Evolutionary conservation across 78 protist species (phyloP), one percentile per base, ranked within the genome.

Genomic region (Dictyostelium firmibasis): DNA sequence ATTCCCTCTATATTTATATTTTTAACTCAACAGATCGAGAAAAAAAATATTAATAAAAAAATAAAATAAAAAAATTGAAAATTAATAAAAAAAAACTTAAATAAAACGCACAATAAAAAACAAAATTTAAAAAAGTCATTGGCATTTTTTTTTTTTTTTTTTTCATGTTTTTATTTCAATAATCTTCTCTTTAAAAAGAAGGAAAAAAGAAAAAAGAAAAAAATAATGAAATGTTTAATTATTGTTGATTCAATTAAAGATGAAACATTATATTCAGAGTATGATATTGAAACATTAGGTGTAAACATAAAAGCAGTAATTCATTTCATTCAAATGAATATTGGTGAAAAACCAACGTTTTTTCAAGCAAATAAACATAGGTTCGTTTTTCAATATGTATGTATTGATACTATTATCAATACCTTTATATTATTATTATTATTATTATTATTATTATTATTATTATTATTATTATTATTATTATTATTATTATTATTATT

Each of bases 351-450:
- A 62, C 94, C 94, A 27, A 72, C 47, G 20, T 81, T 38, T n/a
- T 79, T 89, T 23, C 67, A 57, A 50, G 94, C 94, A 38, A 85
- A 85, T 33, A 89, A 89, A 69, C 81, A 69, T 16, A 57, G 53
- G 35, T 81, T 89, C 82, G 94, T 89, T 29, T 89, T 89, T 47
- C 94, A 89, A 41, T 89, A 89, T 86, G 93, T 86, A 86, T 2
- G 84, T 75, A 20, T 20, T 23, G 2, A 38, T 27, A 43, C 9
- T 64, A 38, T 64, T 4, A 35, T 41, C n/a, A n/a, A n/a, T n/a
- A n/a, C n/a, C n/a, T n/a, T n/a, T n/a, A n/a, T n/a, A n/a, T n/a
- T n/a, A n/a, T n/a, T n/a, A n/a, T n/a, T n/a, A n/a, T n/a, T n/a
- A n/a, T n/a, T n/a, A n/a, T n/a, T n/a, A n/a, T n/a, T n/a, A n/a